These are phyloP conservation scores for Saraca asoca DNA, from an alignment of 331 rosid genomes.

Conservation along the genomic window DNA sequence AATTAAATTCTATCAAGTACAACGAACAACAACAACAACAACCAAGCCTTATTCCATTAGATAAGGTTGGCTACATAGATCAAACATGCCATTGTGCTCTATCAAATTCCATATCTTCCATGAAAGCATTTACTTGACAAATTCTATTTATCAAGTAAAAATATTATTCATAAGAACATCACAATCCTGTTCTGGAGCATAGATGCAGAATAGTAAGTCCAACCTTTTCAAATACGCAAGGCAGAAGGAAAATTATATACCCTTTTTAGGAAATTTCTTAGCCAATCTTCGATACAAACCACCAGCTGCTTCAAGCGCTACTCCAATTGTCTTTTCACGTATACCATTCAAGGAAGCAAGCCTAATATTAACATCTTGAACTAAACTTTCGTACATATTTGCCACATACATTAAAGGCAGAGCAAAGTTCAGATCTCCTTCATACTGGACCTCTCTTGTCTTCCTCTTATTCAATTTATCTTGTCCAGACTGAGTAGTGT, in stretches of 20 bases:
- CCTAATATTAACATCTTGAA: constrained; percentile 73
- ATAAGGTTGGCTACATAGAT: too few species aligned
- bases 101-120: too few species aligned
- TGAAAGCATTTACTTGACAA: too few species aligned
- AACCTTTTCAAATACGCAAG: background rate
- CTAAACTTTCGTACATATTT: constrained; percentile 81
- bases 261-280: constrained; percentile 92
- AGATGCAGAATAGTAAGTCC: background rate
- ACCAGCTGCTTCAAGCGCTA: constrained; percentile 98
- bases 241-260: constrained; percentile 36
- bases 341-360: constrained; percentile 81
- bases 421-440: constrained; percentile 75
- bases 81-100: too few species aligned
- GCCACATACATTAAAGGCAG: constrained; percentile 97
- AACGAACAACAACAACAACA: too few species aligned
- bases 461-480: constrained; percentile 82
- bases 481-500: constrained; percentile 53
- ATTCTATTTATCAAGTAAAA: background rate
- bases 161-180: background rate
- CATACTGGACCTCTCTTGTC: constrained; percentile 67
- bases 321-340: constrained; percentile 92
- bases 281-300: constrained; percentile 92
- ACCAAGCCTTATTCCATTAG: too few species aligned
- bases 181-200: background rate
- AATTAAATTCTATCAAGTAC: too few species aligned